Evolutionary conservation across 1,139 yeast species (phyloP), one percentile per base, ranked within the genome.

Genomic region (Magnusiomyces sp.): DNA sequence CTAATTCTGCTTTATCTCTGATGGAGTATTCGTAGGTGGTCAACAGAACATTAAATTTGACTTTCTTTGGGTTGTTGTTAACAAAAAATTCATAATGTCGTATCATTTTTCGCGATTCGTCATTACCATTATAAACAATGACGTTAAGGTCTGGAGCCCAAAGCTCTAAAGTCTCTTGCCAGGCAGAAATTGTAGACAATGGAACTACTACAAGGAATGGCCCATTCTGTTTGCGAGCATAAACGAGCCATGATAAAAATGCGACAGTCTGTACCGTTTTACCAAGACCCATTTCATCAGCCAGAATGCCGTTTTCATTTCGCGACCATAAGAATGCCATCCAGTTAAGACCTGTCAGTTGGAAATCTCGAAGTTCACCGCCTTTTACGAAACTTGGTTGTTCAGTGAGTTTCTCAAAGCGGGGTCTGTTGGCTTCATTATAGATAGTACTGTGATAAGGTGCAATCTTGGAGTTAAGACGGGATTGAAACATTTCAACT

Each of bases 211-310:
- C 90, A 45, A 90, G 67, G 68, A 92, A 97, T 1, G 99, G 98
- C 7, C 98, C 98, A 67, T 90, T 86, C 63, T 90, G 97, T 66
- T 95, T 79, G 65, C 98, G 79, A 5, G 97, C 94, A 65, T 84
- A 92, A 32, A 92, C 81, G 48, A 94, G 75, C 97, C 97, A 92
- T 46, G 95, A 85, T 56, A 94, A 72, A 62, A 94, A 94, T 2
- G 96, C 79, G 13, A 94, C 96, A 0, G 98, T 92, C 70, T 92
- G 99, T 27, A 92, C 97, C 6, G 99, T 92, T 66, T 92, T 92
- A 59, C 99, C 99, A 50, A 94, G 75, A 51, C 99, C 99, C 99
- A 94, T 94, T 55, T 94, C 99, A 71, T 94, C 99, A 5, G 99
- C 98, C 45, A 94, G 72, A 50, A 94, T 94, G 50, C 99, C 99